phyloP scores from a whole-genome alignment of 2,329 filamentous ascomycete species.

The Fusarium musae region DNA sequence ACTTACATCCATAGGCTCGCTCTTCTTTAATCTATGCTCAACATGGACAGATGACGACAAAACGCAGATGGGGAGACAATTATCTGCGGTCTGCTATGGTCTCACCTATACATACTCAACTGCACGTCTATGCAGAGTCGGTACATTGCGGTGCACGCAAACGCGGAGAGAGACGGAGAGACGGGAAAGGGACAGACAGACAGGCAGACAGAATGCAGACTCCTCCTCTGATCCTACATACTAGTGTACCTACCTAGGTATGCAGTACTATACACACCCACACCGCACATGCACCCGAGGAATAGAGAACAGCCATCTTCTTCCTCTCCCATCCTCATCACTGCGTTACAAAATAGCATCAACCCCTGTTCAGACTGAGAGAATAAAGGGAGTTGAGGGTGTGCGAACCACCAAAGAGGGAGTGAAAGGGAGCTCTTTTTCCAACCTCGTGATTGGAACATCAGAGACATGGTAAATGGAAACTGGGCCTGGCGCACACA shows the following conservation, averaged over 20 bases:
- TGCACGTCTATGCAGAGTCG: constrained; percentile 28
- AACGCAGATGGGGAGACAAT: constrained; percentile 15
- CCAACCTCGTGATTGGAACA: constrained; percentile 35
- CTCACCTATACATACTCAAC: neutral
- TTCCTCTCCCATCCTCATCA: constrained; percentile 17
- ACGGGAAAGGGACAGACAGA: constrained; percentile 16
- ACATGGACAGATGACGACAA: constrained; percentile 27
- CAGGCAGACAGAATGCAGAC: constrained; percentile 1
- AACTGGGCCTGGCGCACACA: constrained; percentile 43
- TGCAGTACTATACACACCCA: constrained; percentile 1
- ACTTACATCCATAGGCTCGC: neutral
- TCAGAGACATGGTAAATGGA: constrained; percentile 40
- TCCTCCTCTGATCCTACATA: neutral
- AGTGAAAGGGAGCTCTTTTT: constrained; percentile 22
- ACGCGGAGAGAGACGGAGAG: constrained; percentile 38
- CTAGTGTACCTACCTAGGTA: neutral
- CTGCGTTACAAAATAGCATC: constrained; percentile 31
- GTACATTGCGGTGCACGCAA: constrained; percentile 32
- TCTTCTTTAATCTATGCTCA: constrained; percentile 1
- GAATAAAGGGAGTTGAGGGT: constrained; percentile 32
- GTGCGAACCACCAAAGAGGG: constrained; percentile 18
- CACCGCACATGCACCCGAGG: constrained; percentile 4
- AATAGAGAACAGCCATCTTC: constrained; percentile 29
- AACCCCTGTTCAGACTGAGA: constrained; percentile 28
- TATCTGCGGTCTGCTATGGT: neutral